These are phyloP conservation scores for Agarophyton chilense DNA, from an alignment of 23 red algal species.

Conservation along the genomic window DNA sequence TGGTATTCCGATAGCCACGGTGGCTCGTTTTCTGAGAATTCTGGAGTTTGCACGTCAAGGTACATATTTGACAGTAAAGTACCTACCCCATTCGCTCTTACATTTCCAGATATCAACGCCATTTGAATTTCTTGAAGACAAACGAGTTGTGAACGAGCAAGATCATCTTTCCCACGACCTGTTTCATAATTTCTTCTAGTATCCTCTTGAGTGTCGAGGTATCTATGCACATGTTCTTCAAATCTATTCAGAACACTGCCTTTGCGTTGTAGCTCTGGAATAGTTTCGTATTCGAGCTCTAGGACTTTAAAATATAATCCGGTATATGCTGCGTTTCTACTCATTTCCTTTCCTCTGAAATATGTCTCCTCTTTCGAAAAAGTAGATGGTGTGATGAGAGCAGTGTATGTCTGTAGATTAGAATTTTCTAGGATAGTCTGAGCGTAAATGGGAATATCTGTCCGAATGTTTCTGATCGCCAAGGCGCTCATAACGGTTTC, in stretches of 20 bases:
- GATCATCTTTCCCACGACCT: not conserved
- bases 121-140: conserved; percentile 78
- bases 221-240: conserved; percentile 17
- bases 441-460: conserved; percentile 75
- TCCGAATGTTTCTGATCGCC: conserved; percentile 68
- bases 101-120: conserved; percentile 70
- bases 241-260: not conserved
- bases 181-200: not conserved
- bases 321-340: conserved; percentile 6
- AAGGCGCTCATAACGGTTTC: conserved; percentile 61
- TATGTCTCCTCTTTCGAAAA: conserved; percentile 34
- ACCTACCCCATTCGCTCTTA: conserved; percentile 55
- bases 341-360: conserved; percentile 36
- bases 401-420: conserved; percentile 55
- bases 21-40: conserved; percentile 31
- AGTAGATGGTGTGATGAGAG: conserved; percentile 32
- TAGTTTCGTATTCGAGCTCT: conserved; percentile 20
- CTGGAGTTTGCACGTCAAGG: conserved; percentile 51
- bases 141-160: conserved; percentile 53
- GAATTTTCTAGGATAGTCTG: conserved; percentile 60
- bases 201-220: conserved; percentile 18
- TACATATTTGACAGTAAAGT: conserved; percentile 77
- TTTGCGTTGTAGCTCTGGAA: conserved; percentile 32
- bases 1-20: conserved; percentile 71
- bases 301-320: conserved; percentile 35